Conservation (phyloP, 2,329 filamentous ascomycete species). For the Nannizziopsis arthrosporioides region DNA sequence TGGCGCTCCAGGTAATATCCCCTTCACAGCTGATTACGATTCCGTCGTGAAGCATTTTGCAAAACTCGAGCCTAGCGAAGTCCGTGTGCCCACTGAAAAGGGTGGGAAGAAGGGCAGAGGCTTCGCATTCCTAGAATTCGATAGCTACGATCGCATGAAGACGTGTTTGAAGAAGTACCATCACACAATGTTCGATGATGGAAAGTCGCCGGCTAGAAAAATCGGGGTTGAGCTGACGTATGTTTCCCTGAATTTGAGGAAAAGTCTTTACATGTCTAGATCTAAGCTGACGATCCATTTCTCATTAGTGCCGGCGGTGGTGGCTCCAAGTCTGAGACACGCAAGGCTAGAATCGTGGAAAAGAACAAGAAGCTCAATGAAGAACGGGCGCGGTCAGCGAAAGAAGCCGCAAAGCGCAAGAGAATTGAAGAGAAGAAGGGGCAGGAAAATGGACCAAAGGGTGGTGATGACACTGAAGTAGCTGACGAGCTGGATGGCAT, state of each 20-base stretch:
- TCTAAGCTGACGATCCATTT: conserved; percentile 1
- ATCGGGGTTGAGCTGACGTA: conserved; percentile 90
- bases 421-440: conserved; percentile 32
- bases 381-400: conserved; percentile 45
- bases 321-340: conserved; percentile 61
- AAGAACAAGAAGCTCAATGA: conserved; percentile 82
- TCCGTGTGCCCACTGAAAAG: conserved; percentile 63
- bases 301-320: conserved; percentile 60
- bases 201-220: conserved; percentile 48
- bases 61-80: conserved; percentile 55
- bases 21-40: conserved; percentile 63
- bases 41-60: conserved; percentile 65
- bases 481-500: conserved; percentile 7
- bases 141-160: conserved; percentile 77
- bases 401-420: conserved; percentile 39
- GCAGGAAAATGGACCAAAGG: conserved; percentile 21
- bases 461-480: conserved; percentile 12
- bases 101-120: conserved; percentile 55
- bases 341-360: conserved; percentile 63
- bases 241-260: conserved; percentile 37
- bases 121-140: conserved; percentile 82
- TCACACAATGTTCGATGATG: conserved; percentile 61
- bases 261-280: too few relatives aligned
- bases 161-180: conserved; percentile 85
- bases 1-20: conserved; percentile 60